Percentiles rank a stretch among this genome's conserved stretches.
Evolutionary conservation across 495 filamentous ascomycete genomes (phyloP).

Genomic region (Hypoxylon perforatum): DNA sequence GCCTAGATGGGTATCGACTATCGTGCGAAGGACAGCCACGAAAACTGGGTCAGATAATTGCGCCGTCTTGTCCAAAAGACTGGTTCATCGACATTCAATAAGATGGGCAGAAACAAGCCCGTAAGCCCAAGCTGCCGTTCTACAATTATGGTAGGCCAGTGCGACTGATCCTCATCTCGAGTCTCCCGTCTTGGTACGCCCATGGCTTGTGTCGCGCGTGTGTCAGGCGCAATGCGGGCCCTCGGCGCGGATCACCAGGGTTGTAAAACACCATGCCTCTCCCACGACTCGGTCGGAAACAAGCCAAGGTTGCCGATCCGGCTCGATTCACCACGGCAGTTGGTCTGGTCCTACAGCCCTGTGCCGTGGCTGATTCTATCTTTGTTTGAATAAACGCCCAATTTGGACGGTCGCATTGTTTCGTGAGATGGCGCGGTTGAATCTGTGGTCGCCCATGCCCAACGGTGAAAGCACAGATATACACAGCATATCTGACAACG

Average conservation of each 20-base stretch:
- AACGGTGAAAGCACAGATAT: not conserved
- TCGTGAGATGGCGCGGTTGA: not conserved
- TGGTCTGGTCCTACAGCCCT: not conserved
- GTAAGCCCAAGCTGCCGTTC: not conserved
- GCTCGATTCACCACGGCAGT: constrained; percentile 29
- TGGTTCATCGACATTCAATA: not conserved
- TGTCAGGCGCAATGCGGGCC: not conserved
- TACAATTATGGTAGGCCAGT: constrained; percentile 7
- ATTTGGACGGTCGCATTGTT: not conserved
- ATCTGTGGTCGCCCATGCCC: not conserved
- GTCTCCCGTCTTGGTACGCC: constrained; percentile 23
- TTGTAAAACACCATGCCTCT: constrained; percentile 28
- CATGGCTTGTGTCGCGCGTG: not conserved
- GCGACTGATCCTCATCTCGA: constrained; percentile 37
- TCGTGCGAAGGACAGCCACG: not conserved
- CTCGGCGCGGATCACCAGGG: constrained; percentile 23
- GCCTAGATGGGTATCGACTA: not conserved
- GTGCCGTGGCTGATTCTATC: constrained; percentile 2
- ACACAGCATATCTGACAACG: not conserved
- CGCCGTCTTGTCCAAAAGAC: not conserved
- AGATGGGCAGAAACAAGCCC: not conserved
- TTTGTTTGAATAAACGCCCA: constrained; percentile 32
- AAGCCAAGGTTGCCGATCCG: constrained; percentile 26
- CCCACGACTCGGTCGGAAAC: constrained; percentile 33
- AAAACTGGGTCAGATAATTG: not conserved